Evolutionary conservation across 1,284 basidiomycete species (phyloP), one percentile per base, ranked within the genome.

Genomic region (Apiotrichum siamense): DNA sequence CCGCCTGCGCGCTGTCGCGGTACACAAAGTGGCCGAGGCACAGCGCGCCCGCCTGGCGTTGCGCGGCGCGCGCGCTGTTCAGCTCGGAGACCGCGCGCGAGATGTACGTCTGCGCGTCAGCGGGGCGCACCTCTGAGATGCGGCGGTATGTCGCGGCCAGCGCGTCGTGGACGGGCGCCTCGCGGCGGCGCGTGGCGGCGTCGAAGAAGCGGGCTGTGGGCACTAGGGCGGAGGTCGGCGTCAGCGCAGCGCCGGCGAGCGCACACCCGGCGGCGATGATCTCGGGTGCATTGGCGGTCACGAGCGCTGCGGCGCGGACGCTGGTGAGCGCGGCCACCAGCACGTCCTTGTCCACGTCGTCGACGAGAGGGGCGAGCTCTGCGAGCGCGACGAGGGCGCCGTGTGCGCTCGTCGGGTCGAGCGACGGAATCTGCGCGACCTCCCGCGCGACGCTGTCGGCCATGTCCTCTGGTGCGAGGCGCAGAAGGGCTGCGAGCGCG

Each of bases 11-110:
- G 1, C 50, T 74, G 66, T 82, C 77, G 6, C 73, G 67, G 37
- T 89, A 96, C 63, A 83, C 79, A 31, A 90, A 71, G 29, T 78
- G 76, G 7, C 91, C 88, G 12, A 97, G 75, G n/a, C 85, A 75
- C 43, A 83, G 79, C 6, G 87, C 83, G 37, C 90, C 77, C 62
- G 85, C 85, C 70, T 92, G 88, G 62, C 90, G 85, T 60, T 64
- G 62, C 11, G 84, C 76, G 2, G 77, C 67, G 24, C 83, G 57
- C 11, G 54, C 53, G 0, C 63, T 61, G n/a, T 56, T 60, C 58
- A 88, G 81, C 50, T 88, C 86, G 50, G 72, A 72, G 50, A 89
- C 83, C 66, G 88, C 77, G 65, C 83, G 87, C 64, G 45, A 54
- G 32, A 64, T 55, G 17, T 83, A 54, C 2, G 44, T 9, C 2